Evolutionary conservation across 495 filamentous ascomycete species (phyloP), one percentile per base, ranked within the genome.

Genomic region (Mycothermus thermophilus): DNA sequence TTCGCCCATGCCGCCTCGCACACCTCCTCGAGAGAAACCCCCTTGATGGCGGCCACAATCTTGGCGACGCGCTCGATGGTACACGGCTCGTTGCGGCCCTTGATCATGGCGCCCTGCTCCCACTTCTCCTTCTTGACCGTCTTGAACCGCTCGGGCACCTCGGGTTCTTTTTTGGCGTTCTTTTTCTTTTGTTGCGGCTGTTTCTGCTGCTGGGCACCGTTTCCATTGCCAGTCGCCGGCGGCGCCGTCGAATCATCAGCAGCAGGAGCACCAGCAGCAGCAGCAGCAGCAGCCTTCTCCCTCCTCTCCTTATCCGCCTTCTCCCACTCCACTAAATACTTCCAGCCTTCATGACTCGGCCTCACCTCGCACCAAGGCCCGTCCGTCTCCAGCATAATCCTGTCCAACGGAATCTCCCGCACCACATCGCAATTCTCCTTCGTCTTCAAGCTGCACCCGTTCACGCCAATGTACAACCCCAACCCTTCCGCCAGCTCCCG

Each of bases 361-460:
- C 76, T 57, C 12, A 80, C 74, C 49, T 80, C 76, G 43, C 76
- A 80, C 86, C 87, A 95, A 19, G 86, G 86, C 7, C 87, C 87
- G 59, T 95, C 87, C 5, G 86, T 95, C 67, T 95, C 86, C 28
- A 95, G 71, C 68, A 93, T 87, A 30, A 95, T 49, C 31, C 74
- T 45, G 14, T 76, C 71, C 21, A 95, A 58, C 5, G 75, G 79
- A 16, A 94, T 69, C 41, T 79, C 71, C 38, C 67, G 71, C 0
- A 92, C 83, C 4, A 93, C 83, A 5, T 69, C 77, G 13, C 92
- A 64, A 39, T 93, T 93, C 52, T 90, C 84, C 11, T 76, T 79
- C 1, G 83, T 93, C 62, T 94, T 93, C 66, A 95, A 71, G 46
- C 79, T 84, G 54, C 87, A 93, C 14, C 87, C 87, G 49, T 95